Percentiles rank a stretch among this genome's conserved stretches.
Evolutionary conservation across 78 protist species (phyloP).

Genomic region (Pigoraptor vietnamica): DNA sequence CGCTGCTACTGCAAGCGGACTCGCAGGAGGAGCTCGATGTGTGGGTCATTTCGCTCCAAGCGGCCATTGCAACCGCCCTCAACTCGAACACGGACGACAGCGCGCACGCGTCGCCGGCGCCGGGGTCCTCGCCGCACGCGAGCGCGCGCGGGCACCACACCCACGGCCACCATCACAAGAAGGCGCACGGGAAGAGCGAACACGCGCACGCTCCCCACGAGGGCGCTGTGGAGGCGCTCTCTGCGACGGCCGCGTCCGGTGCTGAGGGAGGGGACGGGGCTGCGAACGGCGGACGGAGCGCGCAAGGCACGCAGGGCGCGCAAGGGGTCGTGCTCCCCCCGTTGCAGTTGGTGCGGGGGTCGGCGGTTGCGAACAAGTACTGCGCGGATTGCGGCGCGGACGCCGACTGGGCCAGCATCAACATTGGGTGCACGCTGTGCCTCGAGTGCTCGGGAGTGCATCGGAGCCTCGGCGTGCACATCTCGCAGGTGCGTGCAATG

Average conservation of each 20-base stretch:
- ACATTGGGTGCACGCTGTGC: constrained; percentile 36
- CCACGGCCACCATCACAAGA: too few relatives aligned
- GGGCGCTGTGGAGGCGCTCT: background rate
- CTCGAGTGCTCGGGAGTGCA: constrained; percentile 44
- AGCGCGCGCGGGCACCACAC: background rate
- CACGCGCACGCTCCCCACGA: background rate
- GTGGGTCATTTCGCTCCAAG: background rate
- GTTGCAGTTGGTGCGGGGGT: background rate
- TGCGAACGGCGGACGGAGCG: background rate
- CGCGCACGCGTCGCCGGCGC: background rate
- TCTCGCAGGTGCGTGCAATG: background rate
- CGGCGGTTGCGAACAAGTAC: background rate
- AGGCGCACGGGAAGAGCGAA: too few relatives aligned
- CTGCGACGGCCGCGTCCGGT: background rate
- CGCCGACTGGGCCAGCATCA: constrained; percentile 24
- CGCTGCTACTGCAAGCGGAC: background rate
- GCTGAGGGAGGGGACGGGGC: background rate
- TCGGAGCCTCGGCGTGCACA: constrained; percentile 32
- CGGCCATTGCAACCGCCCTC: background rate
- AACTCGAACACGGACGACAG: background rate
- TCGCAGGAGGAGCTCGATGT: background rate
- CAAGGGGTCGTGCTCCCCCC: background rate
- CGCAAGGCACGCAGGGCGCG: background rate
- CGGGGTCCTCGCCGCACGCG: background rate
- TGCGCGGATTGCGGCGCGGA: constrained; percentile 1